Evolutionary conservation across 805 yeast species (phyloP).

Genomic region (Candida caryicola): DNA sequence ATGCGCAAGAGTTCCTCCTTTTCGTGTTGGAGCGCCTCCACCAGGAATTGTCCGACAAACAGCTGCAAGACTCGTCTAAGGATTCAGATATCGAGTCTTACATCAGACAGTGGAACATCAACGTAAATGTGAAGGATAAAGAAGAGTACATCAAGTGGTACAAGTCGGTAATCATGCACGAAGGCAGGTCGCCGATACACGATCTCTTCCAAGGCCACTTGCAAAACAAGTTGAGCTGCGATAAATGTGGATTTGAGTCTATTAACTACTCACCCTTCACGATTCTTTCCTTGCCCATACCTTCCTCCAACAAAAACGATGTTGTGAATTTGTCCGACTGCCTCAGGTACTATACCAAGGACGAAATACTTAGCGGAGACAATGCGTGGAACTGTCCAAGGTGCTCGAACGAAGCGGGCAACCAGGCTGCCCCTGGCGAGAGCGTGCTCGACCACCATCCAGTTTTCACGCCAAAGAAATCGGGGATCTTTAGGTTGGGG

Average conservation of each 20-base stretch:
- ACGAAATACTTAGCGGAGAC: conserved; percentile 66
- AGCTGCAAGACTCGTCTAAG: conserved; percentile 13
- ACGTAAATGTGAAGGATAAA: conserved; percentile 29
- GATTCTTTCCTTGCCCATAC: conserved; percentile 62
- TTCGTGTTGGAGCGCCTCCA: conserved; percentile 66
- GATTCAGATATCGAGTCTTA: conserved; percentile 23
- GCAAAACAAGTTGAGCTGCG: conserved; percentile 61
- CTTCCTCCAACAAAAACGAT: conserved; percentile 28
- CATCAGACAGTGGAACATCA: conserved; percentile 31
- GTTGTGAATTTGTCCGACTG: conserved; percentile 57
- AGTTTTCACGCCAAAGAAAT: conserved; percentile 34
- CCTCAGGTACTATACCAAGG: conserved; percentile 56
- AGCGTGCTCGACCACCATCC: conserved; percentile 29
- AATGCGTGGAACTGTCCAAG: conserved; percentile 86
- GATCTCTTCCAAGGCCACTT: conserved; percentile 71
- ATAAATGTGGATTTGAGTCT: conserved; percentile 60
- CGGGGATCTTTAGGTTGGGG: conserved; percentile 34
- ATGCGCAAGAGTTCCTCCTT: conserved; percentile 73
- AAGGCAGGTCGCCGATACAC: conserved; percentile 67
- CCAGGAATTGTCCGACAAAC: conserved; percentile 50
- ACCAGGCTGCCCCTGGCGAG: conserved; percentile 4
- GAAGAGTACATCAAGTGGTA: conserved; percentile 65
- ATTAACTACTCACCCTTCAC: conserved; percentile 61
- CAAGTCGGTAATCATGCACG: conserved; percentile 45
- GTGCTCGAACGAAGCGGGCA: conserved; percentile 41